phyloP scores from a whole-genome alignment of 2,329 filamentous ascomycete genomes.

The Aurifilum marmelostoma region DNA sequence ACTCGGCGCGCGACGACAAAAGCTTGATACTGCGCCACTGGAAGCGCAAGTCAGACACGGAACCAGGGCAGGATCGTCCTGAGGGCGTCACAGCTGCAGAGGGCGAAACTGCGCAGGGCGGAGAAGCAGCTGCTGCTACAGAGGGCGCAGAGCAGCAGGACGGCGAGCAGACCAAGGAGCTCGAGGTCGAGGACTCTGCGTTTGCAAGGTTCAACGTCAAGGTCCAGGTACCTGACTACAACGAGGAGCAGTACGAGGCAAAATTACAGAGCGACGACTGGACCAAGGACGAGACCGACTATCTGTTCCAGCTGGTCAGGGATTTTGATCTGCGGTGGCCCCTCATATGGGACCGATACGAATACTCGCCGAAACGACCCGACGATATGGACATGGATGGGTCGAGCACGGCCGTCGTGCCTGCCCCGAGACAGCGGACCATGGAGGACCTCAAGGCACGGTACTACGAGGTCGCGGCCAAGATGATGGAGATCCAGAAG shows the following conservation, averaged over 20 bases:
- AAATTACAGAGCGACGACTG: slow-evolving; percentile 77
- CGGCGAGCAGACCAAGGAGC: slow-evolving; percentile 34
- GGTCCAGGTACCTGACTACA: slow-evolving; percentile 78
- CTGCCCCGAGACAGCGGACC: slow-evolving; percentile 60
- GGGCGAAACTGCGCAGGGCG: slow-evolving; percentile 39
- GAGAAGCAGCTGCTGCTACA: slow-evolving; percentile 31
- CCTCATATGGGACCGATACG: slow-evolving; percentile 90
- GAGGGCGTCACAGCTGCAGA: slow-evolving; percentile 38
- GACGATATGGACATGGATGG: slow-evolving; percentile 50
- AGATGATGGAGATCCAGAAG: slow-evolving; percentile 79
- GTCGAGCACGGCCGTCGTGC: slow-evolving; percentile 57
- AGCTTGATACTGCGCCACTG: slow-evolving; percentile 76
- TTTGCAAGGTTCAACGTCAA: slow-evolving; percentile 91
- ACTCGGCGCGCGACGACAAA: slow-evolving; percentile 73
- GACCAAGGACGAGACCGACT: slow-evolving; percentile 93
- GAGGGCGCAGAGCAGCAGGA: slow-evolving; percentile 20
- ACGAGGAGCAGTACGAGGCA: slow-evolving; percentile 81
- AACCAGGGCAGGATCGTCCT: slow-evolving; percentile 34
- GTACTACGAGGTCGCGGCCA: slow-evolving; percentile 85
- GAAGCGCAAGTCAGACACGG: slow-evolving; percentile 64
- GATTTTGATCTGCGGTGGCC: slow-evolving; percentile 91
- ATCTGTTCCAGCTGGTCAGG: slow-evolving; percentile 73
- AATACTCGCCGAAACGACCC: slow-evolving; percentile 60
- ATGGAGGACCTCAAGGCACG: slow-evolving; percentile 91
- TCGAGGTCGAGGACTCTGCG: slow-evolving; percentile 56